phyloP scores from a whole-genome alignment of 306 rosid species.

The Inga laurina region DNA sequence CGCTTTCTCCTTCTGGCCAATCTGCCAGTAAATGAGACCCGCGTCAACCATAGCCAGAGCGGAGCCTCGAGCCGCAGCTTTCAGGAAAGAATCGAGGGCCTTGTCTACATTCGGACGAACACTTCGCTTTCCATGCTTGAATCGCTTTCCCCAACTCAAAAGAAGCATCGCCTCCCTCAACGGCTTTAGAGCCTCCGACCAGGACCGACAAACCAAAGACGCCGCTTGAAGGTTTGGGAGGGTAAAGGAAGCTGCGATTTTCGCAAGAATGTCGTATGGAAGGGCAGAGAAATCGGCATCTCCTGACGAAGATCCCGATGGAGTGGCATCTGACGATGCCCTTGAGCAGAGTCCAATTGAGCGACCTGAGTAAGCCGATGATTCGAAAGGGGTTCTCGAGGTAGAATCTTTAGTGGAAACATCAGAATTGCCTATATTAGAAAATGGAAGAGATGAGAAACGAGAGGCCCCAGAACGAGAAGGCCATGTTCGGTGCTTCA shows the following conservation, averaged over 20 bases:
- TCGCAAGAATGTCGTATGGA: slow-evolving; percentile 65
- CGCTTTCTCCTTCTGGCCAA: slow-evolving; percentile 58
- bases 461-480: slow-evolving; percentile 42
- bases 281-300: slow-evolving; percentile 60
- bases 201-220: slow-evolving; percentile 68
- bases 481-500: slow-evolving; percentile 69
- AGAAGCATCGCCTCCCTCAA: slow-evolving; percentile 57
- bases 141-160: slow-evolving; percentile 55
- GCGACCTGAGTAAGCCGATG: slow-evolving; percentile 11
- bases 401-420: slow-evolving; percentile 2
- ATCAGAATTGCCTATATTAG: neutral
- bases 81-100: slow-evolving; percentile 58
- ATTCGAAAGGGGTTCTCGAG: neutral
- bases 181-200: slow-evolving; percentile 57
- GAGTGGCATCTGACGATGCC: neutral
- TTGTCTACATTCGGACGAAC: slow-evolving; percentile 42
- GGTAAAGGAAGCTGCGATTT: slow-evolving; percentile 57
- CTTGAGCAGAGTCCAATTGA: slow-evolving; percentile 26
- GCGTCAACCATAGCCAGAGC: slow-evolving; percentile 91
- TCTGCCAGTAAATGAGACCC: slow-evolving; percentile 82
- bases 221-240: slow-evolving; percentile 65
- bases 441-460: slow-evolving; percentile 47
- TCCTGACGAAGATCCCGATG: neutral
- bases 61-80: slow-evolving; percentile 65
- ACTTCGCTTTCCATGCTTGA: slow-evolving; percentile 60